Conservation (phyloP, 1,284 basidiomycete species). For the Trichosporon coremiiforme region DNA sequence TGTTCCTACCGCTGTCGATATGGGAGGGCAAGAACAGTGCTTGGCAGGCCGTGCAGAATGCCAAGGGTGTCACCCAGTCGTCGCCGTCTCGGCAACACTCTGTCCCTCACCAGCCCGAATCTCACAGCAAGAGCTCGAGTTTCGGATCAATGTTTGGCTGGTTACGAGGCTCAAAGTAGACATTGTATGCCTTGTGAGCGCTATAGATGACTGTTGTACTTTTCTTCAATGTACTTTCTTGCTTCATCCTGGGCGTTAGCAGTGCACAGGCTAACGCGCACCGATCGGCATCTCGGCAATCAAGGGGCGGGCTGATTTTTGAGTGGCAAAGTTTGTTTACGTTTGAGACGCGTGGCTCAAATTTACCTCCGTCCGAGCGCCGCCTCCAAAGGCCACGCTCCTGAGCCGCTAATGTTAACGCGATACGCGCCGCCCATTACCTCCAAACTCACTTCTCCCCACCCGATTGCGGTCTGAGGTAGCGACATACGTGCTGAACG, state of each 20-base stretch:
- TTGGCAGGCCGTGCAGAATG: constrained; percentile 24
- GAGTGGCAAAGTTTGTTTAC: constrained; percentile 8
- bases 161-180: constrained; percentile 27
- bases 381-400: neutral
- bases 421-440: neutral
- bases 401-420: constrained; percentile 12
- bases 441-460: neutral
- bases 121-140: constrained; percentile 27
- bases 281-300: neutral
- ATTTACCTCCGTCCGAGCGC: constrained; percentile 13
- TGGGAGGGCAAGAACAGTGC: constrained; percentile 28
- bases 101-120: neutral
- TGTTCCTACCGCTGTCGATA: constrained; percentile 44
- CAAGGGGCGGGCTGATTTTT: neutral
- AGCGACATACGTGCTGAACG: neutral
- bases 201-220: constrained; percentile 5
- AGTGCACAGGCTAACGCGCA: neutral
- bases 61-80: neutral
- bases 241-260: neutral
- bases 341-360: constrained; percentile 13
- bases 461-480: neutral
- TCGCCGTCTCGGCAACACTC: neutral
- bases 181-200: neutral
- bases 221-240: constrained; percentile 8
- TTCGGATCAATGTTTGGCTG: constrained; percentile 30